Percentiles rank a stretch among this genome's conserved stretches.
Conservation (phyloP, 2,329 filamentous ascomycete genomes). For the Fusarium illudens region DNA sequence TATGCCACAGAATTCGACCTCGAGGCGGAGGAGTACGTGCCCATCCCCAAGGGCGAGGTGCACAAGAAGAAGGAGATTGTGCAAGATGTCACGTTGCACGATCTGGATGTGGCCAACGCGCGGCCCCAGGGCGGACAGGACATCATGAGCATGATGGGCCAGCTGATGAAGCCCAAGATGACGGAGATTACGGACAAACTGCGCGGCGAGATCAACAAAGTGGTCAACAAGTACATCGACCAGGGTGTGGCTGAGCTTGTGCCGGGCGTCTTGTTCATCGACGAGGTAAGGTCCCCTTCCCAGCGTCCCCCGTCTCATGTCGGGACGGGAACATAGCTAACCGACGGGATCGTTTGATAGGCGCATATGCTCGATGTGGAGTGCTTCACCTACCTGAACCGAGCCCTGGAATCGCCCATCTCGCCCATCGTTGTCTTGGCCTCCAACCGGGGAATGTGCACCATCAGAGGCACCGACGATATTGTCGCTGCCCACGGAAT, state of each 20-base stretch:
- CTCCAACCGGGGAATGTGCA: conserved; percentile 93
- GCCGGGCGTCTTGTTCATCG: conserved; percentile 98
- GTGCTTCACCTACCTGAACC: conserved; percentile 98
- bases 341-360: conserved; percentile 55
- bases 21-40: conserved; percentile 98
- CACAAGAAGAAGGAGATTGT: conserved; percentile 99
- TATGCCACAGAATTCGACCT: conserved; percentile 99
- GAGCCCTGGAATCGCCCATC: conserved; percentile 93
- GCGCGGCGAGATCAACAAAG: conserved; percentile 96
- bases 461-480: conserved; percentile 86
- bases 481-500: conserved; percentile 91
- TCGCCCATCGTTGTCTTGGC: conserved; percentile 97
- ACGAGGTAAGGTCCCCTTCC: conserved; percentile 76
- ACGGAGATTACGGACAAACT: conserved; percentile 99
- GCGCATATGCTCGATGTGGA: conserved; percentile 99
- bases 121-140: conserved; percentile 96
- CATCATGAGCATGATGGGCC: conserved; percentile 99
- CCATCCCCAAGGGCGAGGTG: conserved; percentile 97
- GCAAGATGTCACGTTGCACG: conserved; percentile 96
- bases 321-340: conserved; percentile 36
- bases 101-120: conserved; percentile 94
- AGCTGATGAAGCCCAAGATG: conserved; percentile 99
- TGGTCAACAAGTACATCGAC: conserved; percentile 98
- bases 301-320: conserved; percentile 13
- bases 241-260: conserved; percentile 97